phyloP scores from a whole-genome alignment of 768 basidiomycete species.

The Mycena filopes region DNA sequence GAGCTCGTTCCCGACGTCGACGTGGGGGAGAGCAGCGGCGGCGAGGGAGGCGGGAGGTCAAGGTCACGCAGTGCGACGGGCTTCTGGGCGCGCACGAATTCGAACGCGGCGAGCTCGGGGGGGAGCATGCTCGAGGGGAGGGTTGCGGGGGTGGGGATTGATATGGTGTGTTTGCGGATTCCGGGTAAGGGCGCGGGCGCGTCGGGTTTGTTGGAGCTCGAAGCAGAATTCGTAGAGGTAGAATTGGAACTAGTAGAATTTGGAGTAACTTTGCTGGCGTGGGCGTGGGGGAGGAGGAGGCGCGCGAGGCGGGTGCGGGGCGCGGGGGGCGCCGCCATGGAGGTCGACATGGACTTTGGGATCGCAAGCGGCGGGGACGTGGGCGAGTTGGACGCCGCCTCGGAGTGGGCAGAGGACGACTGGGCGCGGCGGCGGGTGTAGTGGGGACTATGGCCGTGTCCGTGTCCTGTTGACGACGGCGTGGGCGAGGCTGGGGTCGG shows the following conservation, averaged over 20 bases:
- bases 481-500: neutral
- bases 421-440: slow-evolving; percentile 26
- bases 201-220: neutral
- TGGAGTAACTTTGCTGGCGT: too few relatives aligned
- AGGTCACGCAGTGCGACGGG: neutral
- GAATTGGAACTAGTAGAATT: too few relatives aligned
- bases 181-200: neutral
- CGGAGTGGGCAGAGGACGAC: slow-evolving; percentile 1
- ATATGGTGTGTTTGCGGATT: slow-evolving; percentile 26
- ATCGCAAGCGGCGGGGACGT: neutral
- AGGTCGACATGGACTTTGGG: neutral
- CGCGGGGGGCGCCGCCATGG: neutral
- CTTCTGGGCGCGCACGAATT: neutral
- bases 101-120: slow-evolving; percentile 1
- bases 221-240: too few relatives aligned
- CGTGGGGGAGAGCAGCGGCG: neutral
- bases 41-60: too few relatives aligned
- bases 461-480: neutral
- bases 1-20: neutral
- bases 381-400: too few relatives aligned
- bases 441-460: neutral
- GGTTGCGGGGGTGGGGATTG: slow-evolving; percentile 20
- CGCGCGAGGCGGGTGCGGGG: slow-evolving; percentile 25
- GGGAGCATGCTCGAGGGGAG: slow-evolving; percentile 10
- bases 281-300: slow-evolving; percentile 7